phyloP scores from a whole-genome alignment of 164 flowering plant species.

The Annona squamosa region DNA sequence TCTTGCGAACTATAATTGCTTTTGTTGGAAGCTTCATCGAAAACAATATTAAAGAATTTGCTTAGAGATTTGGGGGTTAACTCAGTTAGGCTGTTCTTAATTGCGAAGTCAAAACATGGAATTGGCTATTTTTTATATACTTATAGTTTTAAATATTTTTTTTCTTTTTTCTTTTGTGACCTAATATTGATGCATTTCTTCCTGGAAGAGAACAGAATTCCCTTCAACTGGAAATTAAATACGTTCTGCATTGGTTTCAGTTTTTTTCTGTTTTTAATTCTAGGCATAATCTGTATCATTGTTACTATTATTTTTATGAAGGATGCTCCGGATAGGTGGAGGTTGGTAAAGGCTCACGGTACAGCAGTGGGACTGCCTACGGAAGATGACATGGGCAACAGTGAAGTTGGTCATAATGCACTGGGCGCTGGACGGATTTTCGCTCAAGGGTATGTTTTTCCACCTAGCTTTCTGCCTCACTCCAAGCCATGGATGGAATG shows the following conservation, averaged over 20 bases:
- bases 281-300: neutral
- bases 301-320: slow-evolving; percentile 11
- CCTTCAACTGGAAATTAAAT: slow-evolving; percentile 1
- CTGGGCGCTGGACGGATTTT: slow-evolving; percentile 94
- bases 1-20: neutral
- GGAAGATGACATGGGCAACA: slow-evolving; percentile 99
- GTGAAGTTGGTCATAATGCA: slow-evolving; percentile 99
- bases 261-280: neutral
- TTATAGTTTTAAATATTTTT: neutral
- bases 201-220: neutral
- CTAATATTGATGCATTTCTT: too few species aligned
- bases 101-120: neutral
- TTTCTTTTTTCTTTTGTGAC: neutral
- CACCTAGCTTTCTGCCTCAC: neutral
- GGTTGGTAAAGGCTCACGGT: slow-evolving; percentile 90
- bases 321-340: slow-evolving; percentile 92
- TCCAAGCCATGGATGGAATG: too few species aligned
- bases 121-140: neutral
- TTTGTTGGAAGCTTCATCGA: neutral
- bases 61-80: neutral
- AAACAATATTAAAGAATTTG: neutral
- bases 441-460: slow-evolving; percentile 71
- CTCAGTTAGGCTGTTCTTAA: neutral
- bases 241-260: neutral
- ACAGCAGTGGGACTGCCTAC: slow-evolving; percentile 91